Evolutionary conservation across 371 early-diverging fungal genomes (phyloP), one percentile per base, ranked within the genome.

Genomic region (Mucor piriformis): DNA sequence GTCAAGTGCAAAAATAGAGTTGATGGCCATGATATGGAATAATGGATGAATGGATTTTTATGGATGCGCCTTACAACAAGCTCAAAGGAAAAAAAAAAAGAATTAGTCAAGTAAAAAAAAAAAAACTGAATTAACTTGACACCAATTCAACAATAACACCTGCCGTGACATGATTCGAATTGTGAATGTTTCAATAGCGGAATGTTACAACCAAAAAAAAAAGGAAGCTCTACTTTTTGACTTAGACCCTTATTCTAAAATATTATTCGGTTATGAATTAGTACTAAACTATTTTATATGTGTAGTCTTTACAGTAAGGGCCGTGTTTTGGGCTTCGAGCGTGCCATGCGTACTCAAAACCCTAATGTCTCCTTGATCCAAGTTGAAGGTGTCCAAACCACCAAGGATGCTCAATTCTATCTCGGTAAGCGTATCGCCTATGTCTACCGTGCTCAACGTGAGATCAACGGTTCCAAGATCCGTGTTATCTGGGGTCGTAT

Each of bases 401-500:
- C 89, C 80, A 82, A 90, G 76, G 95, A 92, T 76, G 84, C 93
- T 65, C 78, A 83, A 50, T 94, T 92, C 88, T 94, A 94, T 86
- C 89, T 92, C 69, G 94, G 94, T 77, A 94, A 92, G 87, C 90
- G 91, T 77, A 80, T 88, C 57, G 88, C 88, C 46, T 89, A 85
- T 46, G 85, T 91, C 76, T 94, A 94, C 87, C 87, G 88, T 63
- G 94, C 92, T 70, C 92, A 93, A 84, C 86, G 88, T 61, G 88
- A 89, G 63, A 87, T 89, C 64, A 91, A 95, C 83, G 97, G 96
- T 67, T 86, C 91, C 81, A 88, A 91, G 82, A 83, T 95, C 83
- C 91, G 97, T 74, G 92, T 91, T 76, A 94, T 97, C 87, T 98
- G 97, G 97, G 98, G 98, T 68, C 89, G 92, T 65, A 83, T 97